Evolutionary conservation across 495 filamentous ascomycete genomes (phyloP).

Genomic region (Podospora sp.): DNA sequence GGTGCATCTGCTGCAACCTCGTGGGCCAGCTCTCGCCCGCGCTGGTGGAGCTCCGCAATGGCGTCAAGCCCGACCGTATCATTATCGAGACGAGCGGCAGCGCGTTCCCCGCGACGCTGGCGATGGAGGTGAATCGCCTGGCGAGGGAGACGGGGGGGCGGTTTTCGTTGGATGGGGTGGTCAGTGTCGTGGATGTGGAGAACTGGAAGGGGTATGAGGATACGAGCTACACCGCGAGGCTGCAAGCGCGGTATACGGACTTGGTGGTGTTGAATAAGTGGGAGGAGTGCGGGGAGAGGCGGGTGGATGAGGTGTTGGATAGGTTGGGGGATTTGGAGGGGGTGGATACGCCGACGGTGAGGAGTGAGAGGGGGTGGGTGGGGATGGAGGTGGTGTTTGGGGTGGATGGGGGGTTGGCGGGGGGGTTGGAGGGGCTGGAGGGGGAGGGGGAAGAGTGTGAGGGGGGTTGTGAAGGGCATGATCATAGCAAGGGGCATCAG

Average conservation of each 20-base stretch:
- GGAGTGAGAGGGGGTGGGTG: constrained; percentile 75
- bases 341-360: constrained; percentile 75
- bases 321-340: constrained; percentile 79
- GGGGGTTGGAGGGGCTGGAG: constrained; percentile 49
- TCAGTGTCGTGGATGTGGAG: constrained; percentile 93
- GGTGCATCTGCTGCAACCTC: constrained; percentile 98
- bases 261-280: constrained; percentile 95
- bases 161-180: constrained; percentile 85
- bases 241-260: constrained; percentile 90
- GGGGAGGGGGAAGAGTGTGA: constrained; percentile 34
- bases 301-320: constrained; percentile 81
- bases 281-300: constrained; percentile 71
- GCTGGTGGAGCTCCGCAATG: constrained; percentile 65
- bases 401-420: constrained; percentile 78
- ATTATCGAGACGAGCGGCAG: constrained; percentile 89
- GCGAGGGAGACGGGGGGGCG: constrained; percentile 59
- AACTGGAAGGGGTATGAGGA: constrained; percentile 97
- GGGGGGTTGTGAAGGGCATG: constrained; percentile 31
- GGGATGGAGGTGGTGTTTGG: constrained; percentile 79
- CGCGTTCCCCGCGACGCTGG: constrained; percentile 86
- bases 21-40: constrained; percentile 86
- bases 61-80: constrained; percentile 73
- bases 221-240: constrained; percentile 81
- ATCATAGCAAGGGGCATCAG: constrained; percentile 53
- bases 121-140: constrained; percentile 90